Evolutionary conservation across 352 stramenopile genomes (phyloP).

Genomic region (Blastocystis sp.): DNA sequence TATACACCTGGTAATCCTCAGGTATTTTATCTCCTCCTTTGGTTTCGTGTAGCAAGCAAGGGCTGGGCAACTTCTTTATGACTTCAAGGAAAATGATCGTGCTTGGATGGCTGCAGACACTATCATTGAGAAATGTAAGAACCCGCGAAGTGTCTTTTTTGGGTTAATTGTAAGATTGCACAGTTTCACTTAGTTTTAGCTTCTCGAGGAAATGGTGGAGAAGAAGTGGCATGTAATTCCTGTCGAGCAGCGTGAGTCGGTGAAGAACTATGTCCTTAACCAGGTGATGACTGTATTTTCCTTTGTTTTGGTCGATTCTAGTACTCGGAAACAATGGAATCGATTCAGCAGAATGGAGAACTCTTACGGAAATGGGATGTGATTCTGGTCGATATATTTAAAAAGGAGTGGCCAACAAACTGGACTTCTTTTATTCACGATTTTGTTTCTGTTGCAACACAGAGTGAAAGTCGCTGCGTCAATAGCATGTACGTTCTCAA

Average conservation of each 20-base stretch:
- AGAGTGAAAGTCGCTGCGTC: constrained; percentile 92
- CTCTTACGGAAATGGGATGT: constrained; percentile 82
- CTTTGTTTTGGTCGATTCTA: constrained; percentile 76
- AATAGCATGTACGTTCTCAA: constrained; percentile 99
- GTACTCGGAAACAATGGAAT: constrained; percentile 81
- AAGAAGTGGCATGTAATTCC: constrained; percentile 74
- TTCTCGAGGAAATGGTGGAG: constrained; percentile 92
- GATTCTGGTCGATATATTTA: constrained; percentile 94
- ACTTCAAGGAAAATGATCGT: constrained; percentile 83
- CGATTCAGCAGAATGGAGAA: constrained; percentile 61
- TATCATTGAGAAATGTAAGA: constrained; percentile 88
- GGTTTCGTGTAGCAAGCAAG: constrained; percentile 66
- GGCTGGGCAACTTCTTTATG: constrained; percentile 86
- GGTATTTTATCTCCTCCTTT: constrained; percentile 57
- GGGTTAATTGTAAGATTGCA: constrained; percentile 69
- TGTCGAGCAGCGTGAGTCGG: constrained; percentile 84
- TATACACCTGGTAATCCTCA: constrained; percentile 89
- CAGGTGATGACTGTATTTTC: constrained; percentile 89
- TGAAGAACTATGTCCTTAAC: constrained; percentile 94
- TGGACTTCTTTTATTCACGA: constrained; percentile 97
- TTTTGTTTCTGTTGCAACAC: constrained; percentile 84
- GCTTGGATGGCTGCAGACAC: constrained; percentile 84
- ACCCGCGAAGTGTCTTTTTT: constrained; percentile 83
- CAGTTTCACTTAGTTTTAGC: constrained; percentile 71
- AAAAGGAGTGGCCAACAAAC: constrained; percentile 99